Percentiles rank a stretch among this genome's conserved stretches.
These are phyloP conservation scores for Vitellaria paradoxa DNA, from an alignment of 179 eudicot species.

Conservation along the genomic window DNA sequence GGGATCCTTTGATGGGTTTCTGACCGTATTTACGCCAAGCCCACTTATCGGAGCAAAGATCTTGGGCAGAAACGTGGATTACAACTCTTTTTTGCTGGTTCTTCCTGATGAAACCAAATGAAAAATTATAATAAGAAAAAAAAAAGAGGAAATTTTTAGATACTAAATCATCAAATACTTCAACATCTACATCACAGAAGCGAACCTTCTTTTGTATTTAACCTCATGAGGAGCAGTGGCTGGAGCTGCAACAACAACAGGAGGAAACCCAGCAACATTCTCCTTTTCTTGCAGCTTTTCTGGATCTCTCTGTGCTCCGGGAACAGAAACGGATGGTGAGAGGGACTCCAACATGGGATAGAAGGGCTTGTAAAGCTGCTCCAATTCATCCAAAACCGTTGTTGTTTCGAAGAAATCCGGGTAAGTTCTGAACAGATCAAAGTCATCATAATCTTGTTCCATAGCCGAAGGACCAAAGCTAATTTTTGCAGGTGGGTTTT, in stretches of 20 bases:
- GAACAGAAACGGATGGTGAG: not conserved
- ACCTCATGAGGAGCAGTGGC: constrained; percentile 11
- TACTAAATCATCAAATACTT: not conserved
- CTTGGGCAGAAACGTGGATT: constrained; percentile 47
- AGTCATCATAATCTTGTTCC: constrained; percentile 4
- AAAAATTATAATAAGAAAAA: not conserved
- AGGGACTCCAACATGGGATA: constrained; percentile 18
- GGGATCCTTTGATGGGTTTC: constrained; percentile 92
- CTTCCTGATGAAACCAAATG: constrained; percentile 37
- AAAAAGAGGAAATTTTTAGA: not conserved
- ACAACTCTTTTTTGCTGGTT: constrained; percentile 67
- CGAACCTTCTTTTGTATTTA: constrained; percentile 46
- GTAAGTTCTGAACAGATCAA: constrained; percentile 7
- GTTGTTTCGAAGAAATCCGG: constrained; percentile 19
- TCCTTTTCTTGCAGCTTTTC: constrained; percentile 16
- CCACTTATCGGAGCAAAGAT: constrained; percentile 63
- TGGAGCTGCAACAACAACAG: not conserved
- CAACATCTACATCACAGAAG: not conserved
- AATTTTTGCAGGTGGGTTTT: not conserved
- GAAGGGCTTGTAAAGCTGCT: constrained; percentile 50
- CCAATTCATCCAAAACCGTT: constrained; percentile 33
- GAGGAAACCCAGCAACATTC: constrained; percentile 6
- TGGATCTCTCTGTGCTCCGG: constrained; percentile 13
- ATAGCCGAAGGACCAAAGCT: not conserved
- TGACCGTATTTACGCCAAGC: constrained; percentile 99